Conservation (phyloP, 495 filamentous ascomycete species). For the Aspergillus saccharolyticus region DNA sequence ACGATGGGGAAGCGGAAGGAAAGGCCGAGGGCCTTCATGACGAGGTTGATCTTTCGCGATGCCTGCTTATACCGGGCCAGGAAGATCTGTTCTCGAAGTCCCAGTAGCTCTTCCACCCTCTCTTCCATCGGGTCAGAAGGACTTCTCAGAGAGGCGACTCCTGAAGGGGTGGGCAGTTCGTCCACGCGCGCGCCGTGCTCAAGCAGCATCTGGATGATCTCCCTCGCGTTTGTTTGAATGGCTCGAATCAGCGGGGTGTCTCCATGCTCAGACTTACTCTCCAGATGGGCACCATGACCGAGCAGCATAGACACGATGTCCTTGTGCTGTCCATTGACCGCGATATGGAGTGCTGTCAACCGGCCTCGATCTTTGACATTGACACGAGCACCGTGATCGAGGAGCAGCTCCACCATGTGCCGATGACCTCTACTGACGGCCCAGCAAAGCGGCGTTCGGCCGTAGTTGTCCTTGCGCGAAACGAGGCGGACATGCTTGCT, state of each 20-base stretch:
- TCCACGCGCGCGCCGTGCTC: constrained; percentile 22
- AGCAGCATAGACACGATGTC: constrained; percentile 26
- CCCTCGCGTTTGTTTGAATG: constrained; percentile 18
- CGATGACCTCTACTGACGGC: constrained; percentile 20
- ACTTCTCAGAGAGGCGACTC: constrained; percentile 18
- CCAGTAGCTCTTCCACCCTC: constrained; percentile 21
- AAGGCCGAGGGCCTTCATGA: constrained; percentile 20
- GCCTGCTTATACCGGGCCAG: constrained; percentile 17
- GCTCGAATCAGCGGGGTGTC: constrained; percentile 25
- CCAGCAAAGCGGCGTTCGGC: constrained; percentile 1
- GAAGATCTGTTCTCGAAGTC: constrained; percentile 21
- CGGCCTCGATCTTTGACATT: constrained; percentile 25
- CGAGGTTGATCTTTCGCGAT: constrained; percentile 18
- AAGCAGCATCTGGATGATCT: constrained; percentile 18
- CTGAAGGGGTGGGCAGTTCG: constrained; percentile 16
- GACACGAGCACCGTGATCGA: constrained; percentile 25
- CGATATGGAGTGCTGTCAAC: constrained; percentile 27
- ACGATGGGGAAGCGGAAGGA: constrained; percentile 20
- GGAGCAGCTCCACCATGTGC: constrained; percentile 27
- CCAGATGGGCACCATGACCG: constrained; percentile 18
- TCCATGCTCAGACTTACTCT: constrained; percentile 20
- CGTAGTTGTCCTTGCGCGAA: constrained; percentile 16
- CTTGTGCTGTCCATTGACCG: constrained; percentile 25
- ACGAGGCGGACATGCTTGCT: constrained; percentile 17
- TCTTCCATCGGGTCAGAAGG: constrained; percentile 22